A percentile compares a stretch with the other conserved stretches of the same genome.
Conservation (phyloP, 257 asterid species). For the Petrea volubilis region DNA sequence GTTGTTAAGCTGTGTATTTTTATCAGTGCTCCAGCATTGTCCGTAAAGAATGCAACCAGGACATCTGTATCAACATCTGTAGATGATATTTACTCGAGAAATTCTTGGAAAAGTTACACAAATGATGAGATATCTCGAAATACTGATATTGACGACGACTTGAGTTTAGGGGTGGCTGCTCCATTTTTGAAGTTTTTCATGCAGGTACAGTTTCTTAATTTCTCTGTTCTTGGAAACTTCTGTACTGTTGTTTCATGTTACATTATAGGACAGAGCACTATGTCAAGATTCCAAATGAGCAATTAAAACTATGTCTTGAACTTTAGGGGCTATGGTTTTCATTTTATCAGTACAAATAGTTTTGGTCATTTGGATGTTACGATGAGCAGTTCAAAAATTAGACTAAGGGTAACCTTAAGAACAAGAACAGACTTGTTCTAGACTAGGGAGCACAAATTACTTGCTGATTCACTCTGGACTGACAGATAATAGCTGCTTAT, state of each 20-base stretch:
- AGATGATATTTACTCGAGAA: slow-evolving; percentile 80
- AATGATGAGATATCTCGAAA: slow-evolving; percentile 67
- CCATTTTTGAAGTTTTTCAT: slow-evolving; percentile 95
- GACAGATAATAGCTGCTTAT: not conserved
- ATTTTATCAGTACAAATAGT: not conserved
- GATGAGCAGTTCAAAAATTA: not conserved
- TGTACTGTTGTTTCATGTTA: slow-evolving; percentile 2
- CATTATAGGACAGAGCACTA: slow-evolving; percentile 1
- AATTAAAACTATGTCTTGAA: not conserved
- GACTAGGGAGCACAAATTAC: not conserved
- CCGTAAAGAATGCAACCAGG: slow-evolving; percentile 64
- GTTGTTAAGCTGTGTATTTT: slow-evolving; percentile 21
- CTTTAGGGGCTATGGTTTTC: not conserved
- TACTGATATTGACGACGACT: slow-evolving; percentile 67
- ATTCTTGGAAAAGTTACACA: slow-evolving; percentile 73
- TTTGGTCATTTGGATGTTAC: not conserved
- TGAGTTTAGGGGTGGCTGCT: slow-evolving; percentile 86
- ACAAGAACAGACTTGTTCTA: not conserved
- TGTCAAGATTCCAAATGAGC: slow-evolving; percentile 16
- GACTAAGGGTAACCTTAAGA: not conserved
- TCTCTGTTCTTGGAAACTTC: not conserved
- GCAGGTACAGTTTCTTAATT: slow-evolving; percentile 60
- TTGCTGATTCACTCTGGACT: not conserved
- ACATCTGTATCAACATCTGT: slow-evolving; percentile 61
- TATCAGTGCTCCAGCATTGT: slow-evolving; percentile 91